A percentile compares a stretch with the other conserved stretches of the same genome.
Evolutionary conservation across 2,329 filamentous ascomycete species (phyloP).

Genomic region (Penicillium sp.): DNA sequence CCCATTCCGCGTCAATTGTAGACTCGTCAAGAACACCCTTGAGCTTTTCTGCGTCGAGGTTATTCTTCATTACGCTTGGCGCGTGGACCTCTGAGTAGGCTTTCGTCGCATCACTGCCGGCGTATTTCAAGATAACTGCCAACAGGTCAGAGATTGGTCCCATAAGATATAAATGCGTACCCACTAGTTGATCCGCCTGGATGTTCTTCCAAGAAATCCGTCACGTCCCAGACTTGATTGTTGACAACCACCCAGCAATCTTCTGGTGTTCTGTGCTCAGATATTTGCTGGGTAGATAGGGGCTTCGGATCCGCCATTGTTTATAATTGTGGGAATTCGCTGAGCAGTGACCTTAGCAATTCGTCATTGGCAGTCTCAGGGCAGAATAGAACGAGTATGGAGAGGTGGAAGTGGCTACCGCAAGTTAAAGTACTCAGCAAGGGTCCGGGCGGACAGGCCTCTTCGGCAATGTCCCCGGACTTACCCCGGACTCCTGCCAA

Average conservation of each 20-base stretch:
- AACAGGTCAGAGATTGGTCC: background rate
- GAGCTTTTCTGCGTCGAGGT: slow-evolving; percentile 47
- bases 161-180: background rate
- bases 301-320: slow-evolving; percentile 34
- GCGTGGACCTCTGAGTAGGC: slow-evolving; percentile 51
- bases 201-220: slow-evolving; percentile 65
- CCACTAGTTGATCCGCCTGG: slow-evolving; percentile 60
- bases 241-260: slow-evolving; percentile 71
- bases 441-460: background rate
- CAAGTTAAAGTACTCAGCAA: slow-evolving; percentile 24
- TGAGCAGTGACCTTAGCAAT: background rate
- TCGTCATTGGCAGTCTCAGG: background rate
- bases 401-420: background rate
- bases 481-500: slow-evolving; percentile 19
- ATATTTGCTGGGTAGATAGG: slow-evolving; percentile 49
- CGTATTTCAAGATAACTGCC: slow-evolving; percentile 49
- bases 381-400: background rate
- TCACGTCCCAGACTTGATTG: slow-evolving; percentile 68
- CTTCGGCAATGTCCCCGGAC: slow-evolving; percentile 22
- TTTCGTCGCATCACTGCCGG: slow-evolving; percentile 48
- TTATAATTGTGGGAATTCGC: background rate
- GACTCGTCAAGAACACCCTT: slow-evolving; percentile 54
- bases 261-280: slow-evolving; percentile 50
- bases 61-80: slow-evolving; percentile 49
- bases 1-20: slow-evolving; percentile 54